These are phyloP conservation scores for Escovopsis sp. DNA, from an alignment of 2,329 filamentous ascomycete genomes.

Conservation along the genomic window DNA sequence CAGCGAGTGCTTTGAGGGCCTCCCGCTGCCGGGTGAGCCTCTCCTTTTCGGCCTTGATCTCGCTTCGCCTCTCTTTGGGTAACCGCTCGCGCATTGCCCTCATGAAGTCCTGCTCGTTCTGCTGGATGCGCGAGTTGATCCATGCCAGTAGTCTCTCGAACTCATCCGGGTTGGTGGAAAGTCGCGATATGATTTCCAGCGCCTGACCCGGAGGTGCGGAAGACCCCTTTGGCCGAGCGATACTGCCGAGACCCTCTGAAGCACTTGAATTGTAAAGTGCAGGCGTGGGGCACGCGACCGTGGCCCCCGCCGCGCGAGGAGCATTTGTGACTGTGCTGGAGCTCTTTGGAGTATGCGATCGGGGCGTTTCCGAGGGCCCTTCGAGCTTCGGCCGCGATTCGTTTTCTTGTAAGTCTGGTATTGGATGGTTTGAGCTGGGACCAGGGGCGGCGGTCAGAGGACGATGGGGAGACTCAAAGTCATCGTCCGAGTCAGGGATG, in stretches of 20 bases:
- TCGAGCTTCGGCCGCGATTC: neutral
- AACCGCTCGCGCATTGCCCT: slow-evolving; percentile 32
- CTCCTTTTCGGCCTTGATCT: slow-evolving; percentile 36
- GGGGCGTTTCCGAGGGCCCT: neutral
- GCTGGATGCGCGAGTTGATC: slow-evolving; percentile 28
- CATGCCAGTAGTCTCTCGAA: slow-evolving; percentile 22
- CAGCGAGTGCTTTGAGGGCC: slow-evolving; percentile 25
- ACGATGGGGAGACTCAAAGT: slow-evolving; percentile 14
- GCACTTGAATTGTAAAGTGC: too few relatives aligned
- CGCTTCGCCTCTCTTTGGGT: slow-evolving; percentile 28
- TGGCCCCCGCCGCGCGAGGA: too few relatives aligned
- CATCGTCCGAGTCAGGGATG: slow-evolving; percentile 44
- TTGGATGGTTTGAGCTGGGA: too few relatives aligned
- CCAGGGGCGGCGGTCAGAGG: too few relatives aligned
- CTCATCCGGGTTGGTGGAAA: slow-evolving; percentile 16
- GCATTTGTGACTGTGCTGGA: too few relatives aligned
- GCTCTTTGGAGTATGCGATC: too few relatives aligned
- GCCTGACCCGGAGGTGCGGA: slow-evolving; percentile 11
- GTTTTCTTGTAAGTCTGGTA: too few relatives aligned
- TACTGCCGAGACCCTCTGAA: neutral
- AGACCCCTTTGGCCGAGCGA: neutral
- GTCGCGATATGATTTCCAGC: slow-evolving; percentile 14
- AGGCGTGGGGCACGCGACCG: too few relatives aligned
- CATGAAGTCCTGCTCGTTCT: slow-evolving; percentile 34
- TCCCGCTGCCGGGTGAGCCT: slow-evolving; percentile 30